Conservation (phyloP, 2,329 filamentous ascomycete species). For the Apiospora phragmitis region DNA sequence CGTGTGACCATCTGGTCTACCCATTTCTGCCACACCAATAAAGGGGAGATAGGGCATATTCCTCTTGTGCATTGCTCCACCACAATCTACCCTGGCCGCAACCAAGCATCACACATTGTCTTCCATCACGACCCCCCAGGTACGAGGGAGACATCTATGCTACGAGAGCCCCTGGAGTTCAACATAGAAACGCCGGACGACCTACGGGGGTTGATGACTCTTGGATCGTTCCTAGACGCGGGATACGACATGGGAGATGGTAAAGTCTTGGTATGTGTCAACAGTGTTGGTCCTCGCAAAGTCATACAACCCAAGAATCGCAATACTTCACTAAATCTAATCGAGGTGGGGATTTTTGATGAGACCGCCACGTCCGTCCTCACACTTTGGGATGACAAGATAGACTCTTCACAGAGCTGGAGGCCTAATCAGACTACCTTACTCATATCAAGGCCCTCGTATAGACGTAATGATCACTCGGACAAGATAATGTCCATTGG, state of each 20-base stretch:
- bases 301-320: constrained; percentile 47
- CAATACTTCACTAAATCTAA: constrained; percentile 43
- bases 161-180: constrained; percentile 48
- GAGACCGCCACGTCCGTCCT: constrained; percentile 54
- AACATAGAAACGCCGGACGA: constrained; percentile 23
- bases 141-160: constrained; percentile 32
- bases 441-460: constrained; percentile 47
- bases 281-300: constrained; percentile 54
- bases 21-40: constrained; percentile 51
- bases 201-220: constrained; percentile 53
- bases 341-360: constrained; percentile 57
- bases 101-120: constrained; percentile 53
- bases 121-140: constrained; percentile 47
- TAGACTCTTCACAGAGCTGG: constrained; percentile 45
- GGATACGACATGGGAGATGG: constrained; percentile 52
- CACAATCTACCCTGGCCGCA: constrained; percentile 58
- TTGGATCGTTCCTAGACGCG: constrained; percentile 53
- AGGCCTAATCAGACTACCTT: constrained; percentile 48
- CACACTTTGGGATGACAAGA: constrained; percentile 55
- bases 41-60: constrained; percentile 28
- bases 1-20: constrained; percentile 58
- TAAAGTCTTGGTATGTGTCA: constrained; percentile 58
- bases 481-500: constrained; percentile 23
- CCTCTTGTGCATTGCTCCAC: constrained; percentile 49
- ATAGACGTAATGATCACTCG: constrained; percentile 14